These are phyloP conservation scores for Trametes gibbosa DNA, from an alignment of 768 basidiomycete species.

Conservation along the genomic window DNA sequence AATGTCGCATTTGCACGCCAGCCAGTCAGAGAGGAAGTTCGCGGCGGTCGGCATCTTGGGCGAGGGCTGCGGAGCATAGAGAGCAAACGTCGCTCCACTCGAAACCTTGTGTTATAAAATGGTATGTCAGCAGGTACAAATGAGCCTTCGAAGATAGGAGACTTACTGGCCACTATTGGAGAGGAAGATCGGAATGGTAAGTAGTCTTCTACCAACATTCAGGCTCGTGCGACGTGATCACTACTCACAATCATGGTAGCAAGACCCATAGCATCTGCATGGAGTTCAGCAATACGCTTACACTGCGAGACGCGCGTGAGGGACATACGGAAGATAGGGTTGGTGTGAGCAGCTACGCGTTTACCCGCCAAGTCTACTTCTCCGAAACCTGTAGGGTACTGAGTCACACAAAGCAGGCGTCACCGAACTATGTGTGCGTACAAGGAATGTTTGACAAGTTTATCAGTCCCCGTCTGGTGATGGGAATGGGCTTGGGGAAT, in stretches of 20 bases:
- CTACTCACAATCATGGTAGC: too few species aligned
- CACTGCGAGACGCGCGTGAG: not conserved
- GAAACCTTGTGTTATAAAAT: too few species aligned
- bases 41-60: conserved; percentile 8
- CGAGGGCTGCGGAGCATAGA: conserved; percentile 6
- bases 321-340: not conserved
- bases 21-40: conserved; percentile 8
- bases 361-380: not conserved
- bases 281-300: too few species aligned
- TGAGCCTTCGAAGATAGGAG: too few species aligned
- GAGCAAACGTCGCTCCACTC: conserved; percentile 6
- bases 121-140: too few species aligned
- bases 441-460: not conserved
- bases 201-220: too few species aligned
- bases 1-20: conserved; percentile 7
- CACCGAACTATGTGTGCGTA: not conserved
- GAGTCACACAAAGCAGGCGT: not conserved
- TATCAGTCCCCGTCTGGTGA: not conserved
- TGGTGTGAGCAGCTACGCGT: not conserved
- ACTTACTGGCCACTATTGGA: too few species aligned
- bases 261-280: too few species aligned
- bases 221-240: too few species aligned
- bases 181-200: too few species aligned
- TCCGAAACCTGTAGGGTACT: not conserved
- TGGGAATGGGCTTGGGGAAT: conserved; percentile 27